Percentiles rank a stretch among this genome's conserved stretches.
phyloP scores from a whole-genome alignment of 1,284 basidiomycete species.

The Naganishia liquefaciens region DNA sequence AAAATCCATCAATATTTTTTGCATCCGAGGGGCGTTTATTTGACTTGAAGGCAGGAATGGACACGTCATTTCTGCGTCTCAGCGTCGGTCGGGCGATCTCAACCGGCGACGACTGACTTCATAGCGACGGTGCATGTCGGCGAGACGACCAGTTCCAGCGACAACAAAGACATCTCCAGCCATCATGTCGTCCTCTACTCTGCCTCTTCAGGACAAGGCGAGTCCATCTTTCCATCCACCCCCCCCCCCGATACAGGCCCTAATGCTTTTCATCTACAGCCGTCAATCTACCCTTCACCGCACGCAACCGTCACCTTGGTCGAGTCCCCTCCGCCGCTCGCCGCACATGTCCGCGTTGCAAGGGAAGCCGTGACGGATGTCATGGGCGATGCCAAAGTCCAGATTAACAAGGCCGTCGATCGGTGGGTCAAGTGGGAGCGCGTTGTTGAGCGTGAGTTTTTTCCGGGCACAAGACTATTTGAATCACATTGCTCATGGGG shows the following conservation, averaged over 20 bases:
- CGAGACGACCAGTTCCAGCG: not conserved
- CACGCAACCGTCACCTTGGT: slow-evolving; percentile 66
- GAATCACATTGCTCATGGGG: not conserved
- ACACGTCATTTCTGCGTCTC: not conserved
- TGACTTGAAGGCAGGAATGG: not conserved
- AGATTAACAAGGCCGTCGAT: slow-evolving; percentile 69
- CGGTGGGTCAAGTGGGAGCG: slow-evolving; percentile 80
- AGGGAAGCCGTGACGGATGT: slow-evolving; percentile 62
- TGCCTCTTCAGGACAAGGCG: slow-evolving; percentile 14
- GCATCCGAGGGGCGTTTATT: slow-evolving; percentile 14
- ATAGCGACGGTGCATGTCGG: not conserved
- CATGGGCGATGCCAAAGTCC: slow-evolving; percentile 62
- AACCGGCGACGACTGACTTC: slow-evolving; percentile 1
- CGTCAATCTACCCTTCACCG: slow-evolving; percentile 72
- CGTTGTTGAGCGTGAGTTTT: slow-evolving; percentile 72
- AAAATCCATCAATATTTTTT: slow-evolving; percentile 28
- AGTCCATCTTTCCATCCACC: not conserved
- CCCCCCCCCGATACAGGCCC: slow-evolving; percentile 22
- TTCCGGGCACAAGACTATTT: not conserved
- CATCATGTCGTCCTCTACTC: slow-evolving; percentile 14
- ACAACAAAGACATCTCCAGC: not conserved
- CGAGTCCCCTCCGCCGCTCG: slow-evolving; percentile 69
- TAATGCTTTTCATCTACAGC: slow-evolving; percentile 54
- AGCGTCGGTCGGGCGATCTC: not conserved
- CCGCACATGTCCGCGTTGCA: slow-evolving; percentile 67